Percentiles rank a stretch among this genome's conserved stretches.
Conservation (phyloP, 2,329 filamentous ascomycete species). For the Nemania sp. region DNA sequence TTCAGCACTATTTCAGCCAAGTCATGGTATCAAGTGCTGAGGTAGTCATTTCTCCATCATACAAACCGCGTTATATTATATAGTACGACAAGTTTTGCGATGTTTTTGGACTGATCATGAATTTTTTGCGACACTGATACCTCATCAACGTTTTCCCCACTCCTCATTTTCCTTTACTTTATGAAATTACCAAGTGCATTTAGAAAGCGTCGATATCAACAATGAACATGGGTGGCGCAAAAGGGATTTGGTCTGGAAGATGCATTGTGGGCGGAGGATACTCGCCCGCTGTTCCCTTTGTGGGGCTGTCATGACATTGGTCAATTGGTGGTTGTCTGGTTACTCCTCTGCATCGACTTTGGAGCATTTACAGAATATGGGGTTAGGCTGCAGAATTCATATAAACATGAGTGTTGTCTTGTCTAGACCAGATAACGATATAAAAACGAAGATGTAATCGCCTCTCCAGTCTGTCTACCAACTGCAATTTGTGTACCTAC, state of each 20-base stretch:
- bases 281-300: slow-evolving; percentile 8
- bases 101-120: slow-evolving; percentile 1
- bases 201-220: slow-evolving; percentile 22
- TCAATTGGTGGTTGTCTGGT: slow-evolving; percentile 5
- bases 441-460: neutral
- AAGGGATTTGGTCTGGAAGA: slow-evolving; percentile 5
- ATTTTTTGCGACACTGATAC: slow-evolving; percentile 17
- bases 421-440: neutral
- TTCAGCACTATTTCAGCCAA: neutral
- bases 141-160: slow-evolving; percentile 13
- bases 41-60: neutral
- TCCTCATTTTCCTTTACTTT: neutral
- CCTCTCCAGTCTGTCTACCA: no score
- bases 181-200: slow-evolving; percentile 21
- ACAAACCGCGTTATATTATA: neutral
- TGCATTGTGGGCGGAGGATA: slow-evolving; percentile 14
- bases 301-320: neutral
- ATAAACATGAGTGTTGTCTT: neutral
- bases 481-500: no score
- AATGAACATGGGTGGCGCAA: slow-evolving; percentile 16
- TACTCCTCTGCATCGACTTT: slow-evolving; percentile 1
- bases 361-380: slow-evolving; percentile 16
- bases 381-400: slow-evolving; percentile 1
- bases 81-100: neutral
- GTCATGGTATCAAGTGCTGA: neutral